These are phyloP conservation scores for Sporobolomyces pararoseus DNA, from an alignment of 768 basidiomycete genomes.

Conservation along the genomic window DNA sequence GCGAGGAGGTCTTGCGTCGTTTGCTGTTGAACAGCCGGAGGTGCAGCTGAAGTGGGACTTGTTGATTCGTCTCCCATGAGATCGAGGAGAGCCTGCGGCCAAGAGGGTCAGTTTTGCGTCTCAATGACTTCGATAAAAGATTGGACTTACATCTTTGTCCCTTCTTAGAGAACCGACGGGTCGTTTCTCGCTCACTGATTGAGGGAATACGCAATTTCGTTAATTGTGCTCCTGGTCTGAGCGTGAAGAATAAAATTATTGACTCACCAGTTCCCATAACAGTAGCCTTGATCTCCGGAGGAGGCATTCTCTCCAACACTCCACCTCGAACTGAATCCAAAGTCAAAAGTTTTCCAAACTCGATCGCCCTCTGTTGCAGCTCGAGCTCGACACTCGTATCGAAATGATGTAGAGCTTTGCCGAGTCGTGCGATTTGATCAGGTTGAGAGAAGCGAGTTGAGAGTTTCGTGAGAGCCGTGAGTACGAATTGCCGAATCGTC, in stretches of 20 bases:
- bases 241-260: conserved; percentile 42
- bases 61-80: conserved; percentile 74
- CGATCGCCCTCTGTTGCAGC: conserved; percentile 90
- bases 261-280: conserved; percentile 80
- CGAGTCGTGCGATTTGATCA: conserved; percentile 72
- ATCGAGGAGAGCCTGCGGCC: conserved; percentile 56
- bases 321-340: conserved; percentile 69
- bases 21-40: conserved; percentile 55
- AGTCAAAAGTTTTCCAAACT: conserved; percentile 77
- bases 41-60: conserved; percentile 51
- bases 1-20: conserved; percentile 82
- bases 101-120: conserved; percentile 8
- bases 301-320: conserved; percentile 97
- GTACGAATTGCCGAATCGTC: conserved; percentile 84
- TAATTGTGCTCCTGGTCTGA: not conserved
- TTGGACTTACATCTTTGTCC: conserved; percentile 63
- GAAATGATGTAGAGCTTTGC: conserved; percentile 70
- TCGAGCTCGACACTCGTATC: conserved; percentile 88
- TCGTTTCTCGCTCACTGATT: conserved; percentile 75
- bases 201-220: not conserved
- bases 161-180: conserved; percentile 85
- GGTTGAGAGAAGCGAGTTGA: conserved; percentile 67
- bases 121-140: not conserved
- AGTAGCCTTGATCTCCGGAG: conserved; percentile 93
- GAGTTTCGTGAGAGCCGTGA: conserved; percentile 84